phyloP scores from a whole-genome alignment of 352 stramenopile species.

The Phytophthora multivora region DNA sequence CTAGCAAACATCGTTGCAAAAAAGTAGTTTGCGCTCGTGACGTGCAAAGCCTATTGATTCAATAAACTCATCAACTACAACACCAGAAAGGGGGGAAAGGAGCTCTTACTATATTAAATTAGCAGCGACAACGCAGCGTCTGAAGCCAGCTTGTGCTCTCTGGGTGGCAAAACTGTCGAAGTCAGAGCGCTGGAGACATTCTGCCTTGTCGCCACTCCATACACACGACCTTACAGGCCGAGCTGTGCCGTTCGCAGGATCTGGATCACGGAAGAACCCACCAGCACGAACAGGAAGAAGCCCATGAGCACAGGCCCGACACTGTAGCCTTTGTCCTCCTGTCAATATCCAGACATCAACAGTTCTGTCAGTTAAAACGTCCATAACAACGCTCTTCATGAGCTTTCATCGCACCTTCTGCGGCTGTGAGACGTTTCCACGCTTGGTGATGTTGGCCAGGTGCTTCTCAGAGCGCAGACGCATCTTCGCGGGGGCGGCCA shows the following conservation, averaged over 20 bases:
- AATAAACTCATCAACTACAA: constrained; percentile 30
- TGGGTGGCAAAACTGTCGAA: background rate
- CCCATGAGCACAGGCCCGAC: constrained; percentile 79
- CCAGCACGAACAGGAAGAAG: constrained; percentile 89
- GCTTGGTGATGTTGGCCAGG: constrained; percentile 88
- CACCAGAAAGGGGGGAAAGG: background rate
- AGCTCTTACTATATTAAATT: constrained; percentile 44
- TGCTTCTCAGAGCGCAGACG: constrained; percentile 89
- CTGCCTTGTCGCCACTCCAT: constrained; percentile 7
- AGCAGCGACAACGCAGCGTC: constrained; percentile 14
- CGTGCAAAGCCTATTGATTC: constrained; percentile 23
- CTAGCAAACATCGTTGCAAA: background rate
- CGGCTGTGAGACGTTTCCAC: constrained; percentile 73
- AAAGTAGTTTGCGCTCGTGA: background rate
- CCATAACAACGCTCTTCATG: background rate
- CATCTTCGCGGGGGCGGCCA: constrained; percentile 81
- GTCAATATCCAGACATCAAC: background rate
- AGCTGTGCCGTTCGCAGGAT: constrained; percentile 83
- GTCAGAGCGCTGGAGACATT: background rate
- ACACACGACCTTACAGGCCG: constrained; percentile 52
- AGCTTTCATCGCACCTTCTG: constrained; percentile 57
- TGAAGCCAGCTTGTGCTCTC: background rate
- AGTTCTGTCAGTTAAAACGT: background rate
- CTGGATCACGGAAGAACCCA: constrained; percentile 87
- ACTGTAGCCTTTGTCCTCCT: constrained; percentile 76